These are phyloP conservation scores for Phytopythium mirpurense DNA, from an alignment of 352 stramenopile genomes.

Conservation along the genomic window DNA sequence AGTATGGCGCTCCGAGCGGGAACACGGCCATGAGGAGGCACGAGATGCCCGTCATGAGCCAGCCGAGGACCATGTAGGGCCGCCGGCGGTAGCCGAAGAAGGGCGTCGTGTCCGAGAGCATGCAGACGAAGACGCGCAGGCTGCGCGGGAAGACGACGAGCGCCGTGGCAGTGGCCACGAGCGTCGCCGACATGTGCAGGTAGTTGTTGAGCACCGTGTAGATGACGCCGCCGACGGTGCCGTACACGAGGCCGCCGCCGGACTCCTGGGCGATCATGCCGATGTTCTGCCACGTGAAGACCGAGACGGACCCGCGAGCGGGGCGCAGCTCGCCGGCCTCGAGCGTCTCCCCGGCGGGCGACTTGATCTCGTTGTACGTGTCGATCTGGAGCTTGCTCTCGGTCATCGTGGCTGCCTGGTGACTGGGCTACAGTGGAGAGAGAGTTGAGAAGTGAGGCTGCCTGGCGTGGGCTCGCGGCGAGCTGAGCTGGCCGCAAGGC, in stretches of 20 bases:
- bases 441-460: neutral
- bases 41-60: conserved; percentile 28
- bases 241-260: conserved; percentile 42
- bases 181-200: conserved; percentile 49
- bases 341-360: conserved; percentile 14
- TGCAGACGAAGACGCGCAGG: conserved; percentile 57
- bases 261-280: conserved; percentile 41
- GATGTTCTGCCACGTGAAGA: conserved; percentile 39
- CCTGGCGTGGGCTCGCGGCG: too few relatives aligned
- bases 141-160: conserved; percentile 46
- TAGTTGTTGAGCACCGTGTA: conserved; percentile 63
- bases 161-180: conserved; percentile 37
- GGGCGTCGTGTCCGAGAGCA: conserved; percentile 71
- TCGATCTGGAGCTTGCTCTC: conserved; percentile 23
- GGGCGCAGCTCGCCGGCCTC: conserved; percentile 31
- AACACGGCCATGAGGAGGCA: conserved; percentile 45
- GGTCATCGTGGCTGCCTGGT: conserved; percentile 4
- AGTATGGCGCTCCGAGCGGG: conserved; percentile 46
- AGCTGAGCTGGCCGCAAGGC: too few relatives aligned
- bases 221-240: conserved; percentile 34
- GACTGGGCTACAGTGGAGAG: too few relatives aligned
- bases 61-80: conserved; percentile 78
- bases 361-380: conserved; percentile 25
- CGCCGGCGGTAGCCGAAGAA: conserved; percentile 78
- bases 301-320: conserved; percentile 24